Base-by-base conservation (phyloP, 148 eudicot species). In the Heliosperma pusillum region DNA sequence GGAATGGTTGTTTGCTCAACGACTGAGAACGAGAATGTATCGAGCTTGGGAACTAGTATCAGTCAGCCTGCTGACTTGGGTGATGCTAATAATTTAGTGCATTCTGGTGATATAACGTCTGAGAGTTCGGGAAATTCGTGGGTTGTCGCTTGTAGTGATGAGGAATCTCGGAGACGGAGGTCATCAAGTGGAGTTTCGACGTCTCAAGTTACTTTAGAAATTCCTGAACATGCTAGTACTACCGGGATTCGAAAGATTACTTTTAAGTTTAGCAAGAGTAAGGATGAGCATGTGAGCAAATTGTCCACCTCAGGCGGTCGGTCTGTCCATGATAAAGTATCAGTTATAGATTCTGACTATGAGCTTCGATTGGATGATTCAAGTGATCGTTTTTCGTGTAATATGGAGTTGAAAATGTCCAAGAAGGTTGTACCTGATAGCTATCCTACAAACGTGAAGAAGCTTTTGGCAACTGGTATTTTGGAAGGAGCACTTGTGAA, bases 401-500 rank as follows among this genome's bases (percentile, higher is more conserved):
- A 83, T 80, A 81, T 75, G 89, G 98, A 93, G 77, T 69, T 83
- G 80, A 90, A 86, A 76, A 86, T 87, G 90, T 87, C 90, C 0
- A 87, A 89, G 86, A 92, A 89, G 79, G 83, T 89, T 76, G 64
- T 72, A 58, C 80, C 87, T 15, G 89, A 92, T 66, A 73, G 79
- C 72, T 84, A 83, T 73, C 96, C 90, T 2, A 82, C 91, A 5
- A 95, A 89, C 85, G 99, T 95, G 20, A 92, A 92, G 75, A 92
- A 92, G 82, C 93, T 95, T 62, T 78, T 95, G 79, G 85, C 87
- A 9, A 95, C 91, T 69, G 83, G 94, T 57, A 86, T 95, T 69
- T 77, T 95, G 74, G 97, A 95, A 83, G 99, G 99, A 73, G 99
- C 97, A 29, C 73, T 76, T 63, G 99, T 95, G 78, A 92, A 90